Percentiles rank a stretch among this genome's conserved stretches.
These are phyloP conservation scores for Crithidia expoeki DNA, from an alignment of 208 protist genomes.

Conservation along the genomic window DNA sequence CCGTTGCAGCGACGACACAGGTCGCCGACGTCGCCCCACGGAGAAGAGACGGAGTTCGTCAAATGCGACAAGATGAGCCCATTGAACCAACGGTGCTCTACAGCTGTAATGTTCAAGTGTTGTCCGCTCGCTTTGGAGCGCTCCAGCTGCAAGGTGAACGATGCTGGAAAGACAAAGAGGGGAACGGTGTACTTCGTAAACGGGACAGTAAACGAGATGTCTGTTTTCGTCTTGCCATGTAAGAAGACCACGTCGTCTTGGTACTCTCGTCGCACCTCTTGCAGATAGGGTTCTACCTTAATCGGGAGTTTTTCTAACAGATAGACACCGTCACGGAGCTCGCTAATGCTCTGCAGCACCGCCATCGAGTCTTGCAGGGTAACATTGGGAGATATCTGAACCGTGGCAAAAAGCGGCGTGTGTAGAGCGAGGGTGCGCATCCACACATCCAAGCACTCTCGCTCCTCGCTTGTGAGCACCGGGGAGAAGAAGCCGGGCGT, in stretches of 20 bases:
- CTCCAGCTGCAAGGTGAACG: constrained; percentile 66
- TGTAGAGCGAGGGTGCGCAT: constrained; percentile 43
- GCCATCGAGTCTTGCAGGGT: constrained; percentile 63
- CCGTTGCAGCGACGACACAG: constrained; percentile 62
- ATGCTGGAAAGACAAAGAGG: constrained; percentile 38
- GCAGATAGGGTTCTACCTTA: constrained; percentile 38
- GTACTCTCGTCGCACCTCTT: constrained; percentile 57
- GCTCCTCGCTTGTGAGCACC: constrained; percentile 45
- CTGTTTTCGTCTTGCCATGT: constrained; percentile 50
- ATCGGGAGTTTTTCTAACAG: constrained; percentile 44
- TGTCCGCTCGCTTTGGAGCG: not conserved
- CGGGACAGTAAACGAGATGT: constrained; percentile 47
- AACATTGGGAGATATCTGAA: constrained; percentile 43
- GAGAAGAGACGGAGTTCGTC: constrained; percentile 50
- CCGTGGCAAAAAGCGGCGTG: constrained; percentile 26
- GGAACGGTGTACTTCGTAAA: constrained; percentile 37
- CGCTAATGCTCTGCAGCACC: constrained; percentile 48
- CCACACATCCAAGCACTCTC: constrained; percentile 62
- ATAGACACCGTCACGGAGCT: constrained; percentile 57
- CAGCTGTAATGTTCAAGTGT: constrained; percentile 44
- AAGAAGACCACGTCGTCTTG: constrained; percentile 60
- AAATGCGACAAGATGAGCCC: constrained; percentile 60
- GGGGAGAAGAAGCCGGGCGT: constrained; percentile 39
- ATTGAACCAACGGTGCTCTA: constrained; percentile 81
- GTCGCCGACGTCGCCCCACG: constrained; percentile 75